These are phyloP conservation scores for Hortiboletus campestris DNA, from an alignment of 768 basidiomycete genomes.

Conservation along the genomic window DNA sequence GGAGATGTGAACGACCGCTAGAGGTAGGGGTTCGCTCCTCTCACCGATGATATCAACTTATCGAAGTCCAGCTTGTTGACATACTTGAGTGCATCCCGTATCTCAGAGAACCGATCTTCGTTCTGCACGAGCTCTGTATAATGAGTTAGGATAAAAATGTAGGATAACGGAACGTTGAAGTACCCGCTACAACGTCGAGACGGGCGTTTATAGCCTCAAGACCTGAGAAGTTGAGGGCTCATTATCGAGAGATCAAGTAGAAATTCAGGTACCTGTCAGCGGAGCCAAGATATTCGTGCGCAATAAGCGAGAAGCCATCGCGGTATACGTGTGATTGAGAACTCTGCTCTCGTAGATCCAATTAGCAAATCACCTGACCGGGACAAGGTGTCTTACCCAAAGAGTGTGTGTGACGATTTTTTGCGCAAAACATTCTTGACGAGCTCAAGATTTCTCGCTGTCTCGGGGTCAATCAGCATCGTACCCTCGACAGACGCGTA, in stretches of 20 bases:
- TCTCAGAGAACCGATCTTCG: constrained; percentile 69
- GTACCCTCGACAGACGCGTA: constrained; percentile 85
- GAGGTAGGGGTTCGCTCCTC: constrained; percentile 3
- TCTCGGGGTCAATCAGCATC: constrained; percentile 92
- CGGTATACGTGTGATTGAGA: constrained; percentile 81
- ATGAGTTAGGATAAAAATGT: constrained; percentile 1
- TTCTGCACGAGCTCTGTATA: constrained; percentile 66
- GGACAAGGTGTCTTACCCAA: constrained; percentile 50
- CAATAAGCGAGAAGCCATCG: constrained; percentile 84
- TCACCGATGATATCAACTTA: constrained; percentile 72
- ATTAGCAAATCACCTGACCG: background rate
- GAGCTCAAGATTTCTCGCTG: constrained; percentile 84
- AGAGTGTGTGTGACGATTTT: constrained; percentile 72
- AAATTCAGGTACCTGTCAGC: constrained; percentile 52
- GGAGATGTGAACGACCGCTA: background rate
- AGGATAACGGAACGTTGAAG: background rate
- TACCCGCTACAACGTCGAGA: constrained; percentile 85
- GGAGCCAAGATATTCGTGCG: constrained; percentile 82
- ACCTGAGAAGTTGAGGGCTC: constrained; percentile 2
- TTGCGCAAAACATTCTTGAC: constrained; percentile 70
- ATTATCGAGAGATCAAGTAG: background rate
- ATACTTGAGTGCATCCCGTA: constrained; percentile 65
- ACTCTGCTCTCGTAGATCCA: constrained; percentile 40
- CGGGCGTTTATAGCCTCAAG: constrained; percentile 69
- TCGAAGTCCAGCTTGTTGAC: constrained; percentile 86